Evolutionary conservation across 2,329 filamentous ascomycete genomes (phyloP).

Genomic region (Alternaria postmessia): DNA sequence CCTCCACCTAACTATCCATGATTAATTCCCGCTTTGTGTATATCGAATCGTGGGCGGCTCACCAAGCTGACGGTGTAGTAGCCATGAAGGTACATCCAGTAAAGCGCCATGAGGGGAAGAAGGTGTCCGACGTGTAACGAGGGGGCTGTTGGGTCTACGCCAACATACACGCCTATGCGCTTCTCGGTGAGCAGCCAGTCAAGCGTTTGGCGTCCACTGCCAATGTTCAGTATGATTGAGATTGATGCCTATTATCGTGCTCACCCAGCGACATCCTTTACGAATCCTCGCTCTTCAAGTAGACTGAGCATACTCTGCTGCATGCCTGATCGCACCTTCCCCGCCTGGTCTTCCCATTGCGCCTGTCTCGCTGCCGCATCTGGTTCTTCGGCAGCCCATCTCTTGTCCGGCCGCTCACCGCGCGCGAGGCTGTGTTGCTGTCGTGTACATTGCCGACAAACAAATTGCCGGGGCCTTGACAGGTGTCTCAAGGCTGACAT

Average conservation of each 20-base stretch:
- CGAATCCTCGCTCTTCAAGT: constrained; percentile 74
- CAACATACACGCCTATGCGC: constrained; percentile 78
- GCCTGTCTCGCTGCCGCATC: constrained; percentile 23
- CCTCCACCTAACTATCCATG: constrained; percentile 68
- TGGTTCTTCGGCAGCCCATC: constrained; percentile 32
- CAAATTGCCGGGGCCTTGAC: constrained; percentile 35
- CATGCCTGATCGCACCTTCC: constrained; percentile 37
- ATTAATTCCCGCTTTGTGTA: constrained; percentile 31
- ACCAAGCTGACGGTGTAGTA: constrained; percentile 71
- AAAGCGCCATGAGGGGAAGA: constrained; percentile 81
- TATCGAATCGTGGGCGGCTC: constrained; percentile 32
- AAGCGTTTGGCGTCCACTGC: constrained; percentile 61
- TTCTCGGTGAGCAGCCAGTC: constrained; percentile 70
- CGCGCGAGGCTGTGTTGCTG: constrained; percentile 27
- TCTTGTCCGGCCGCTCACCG: constrained; percentile 23
- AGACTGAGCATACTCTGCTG: constrained; percentile 64
- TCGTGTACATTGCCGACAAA: constrained; percentile 42
- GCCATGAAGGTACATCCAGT: constrained; percentile 83
- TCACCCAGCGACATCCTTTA: constrained; percentile 79
- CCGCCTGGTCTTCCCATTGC: constrained; percentile 41
- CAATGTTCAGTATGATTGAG: constrained; percentile 20
- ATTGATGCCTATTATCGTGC: constrained; percentile 32
- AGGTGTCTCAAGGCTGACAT: constrained; percentile 43
- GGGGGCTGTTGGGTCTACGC: constrained; percentile 81
- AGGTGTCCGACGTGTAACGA: constrained; percentile 84